Evolutionary conservation across 805 yeast species (phyloP), one percentile per base, ranked within the genome.

Genomic region (Millerozyma miso): DNA sequence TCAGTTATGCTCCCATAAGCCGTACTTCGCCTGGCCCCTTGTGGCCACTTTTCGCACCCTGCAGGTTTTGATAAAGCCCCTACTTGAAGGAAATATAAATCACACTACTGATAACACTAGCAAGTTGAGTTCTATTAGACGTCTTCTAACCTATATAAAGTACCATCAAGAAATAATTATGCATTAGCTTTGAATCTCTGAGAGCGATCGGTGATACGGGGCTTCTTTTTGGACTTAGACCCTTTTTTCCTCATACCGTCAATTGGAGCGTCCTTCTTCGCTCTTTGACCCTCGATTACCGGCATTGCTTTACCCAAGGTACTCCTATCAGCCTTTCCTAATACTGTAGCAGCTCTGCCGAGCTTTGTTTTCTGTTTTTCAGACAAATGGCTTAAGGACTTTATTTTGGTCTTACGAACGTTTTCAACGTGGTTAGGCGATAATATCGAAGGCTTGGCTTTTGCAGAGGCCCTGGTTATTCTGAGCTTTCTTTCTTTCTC

Each of bases 281-380:
- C 89, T 69, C 96, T 80, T 42, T 76, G 67, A 49, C 96, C 96
- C 67, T 88, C 96, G 31, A 81, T 60, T 55, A 45, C 79, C 54
- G 34, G 37, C 19, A 35, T 51, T 6, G 44, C 19, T 40, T 70
- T 69, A 39, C 91, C 91, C 6, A 81, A 76, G 17, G 83, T 73
- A 31, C 84, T 76, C 54, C 85, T 78, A 59, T 87, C 97, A 41
- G 89, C 86, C 58, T 82, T 87, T 40, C 91, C 91, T 36, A 89
- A 71, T 3, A 85, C 72, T 43, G 79, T 73, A 55, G 76, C 77
- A 16, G 93, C 96, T 62, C 96, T 78, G 31, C 96, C 96, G 32
- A 87, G 62, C 54, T 77, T 78, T 13, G 95, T 84, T 63, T 74
- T 85, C 61, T 86, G 93, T 34, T 76, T 74, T 34, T 83, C 88